Conservation (phyloP, 1,284 basidiomycete genomes). For the Heterobasidion annosum region DNA sequence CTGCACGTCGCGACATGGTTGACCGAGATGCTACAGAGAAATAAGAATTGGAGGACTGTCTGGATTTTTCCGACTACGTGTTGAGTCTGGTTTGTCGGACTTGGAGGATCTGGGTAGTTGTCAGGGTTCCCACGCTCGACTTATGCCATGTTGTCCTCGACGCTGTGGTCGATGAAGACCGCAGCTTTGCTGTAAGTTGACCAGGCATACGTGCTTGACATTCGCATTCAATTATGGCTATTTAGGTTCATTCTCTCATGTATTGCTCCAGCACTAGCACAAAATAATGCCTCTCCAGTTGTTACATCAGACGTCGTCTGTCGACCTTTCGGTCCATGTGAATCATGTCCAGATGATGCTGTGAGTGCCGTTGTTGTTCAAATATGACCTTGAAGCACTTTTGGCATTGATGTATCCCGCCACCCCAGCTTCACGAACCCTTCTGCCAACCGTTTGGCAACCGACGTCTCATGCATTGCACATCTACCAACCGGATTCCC, state of each 20-base stretch:
- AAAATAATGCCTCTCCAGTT: constrained; percentile 1
- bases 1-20: constrained; percentile 2
- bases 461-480: constrained; percentile 76
- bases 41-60: too few relatives aligned
- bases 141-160: constrained; percentile 4
- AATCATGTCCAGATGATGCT: constrained; percentile 72
- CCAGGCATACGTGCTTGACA: not conserved
- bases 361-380: constrained; percentile 35
- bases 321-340: constrained; percentile 71
- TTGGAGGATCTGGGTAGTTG: not conserved
- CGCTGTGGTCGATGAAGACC: constrained; percentile 2
- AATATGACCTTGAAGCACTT: too few relatives aligned
- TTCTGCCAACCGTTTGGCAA: constrained; percentile 91
- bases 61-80: too few relatives aligned
- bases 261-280: constrained; percentile 6
- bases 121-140: constrained; percentile 8
- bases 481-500: constrained; percentile 2
- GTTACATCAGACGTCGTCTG: constrained; percentile 39
- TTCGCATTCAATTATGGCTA: not conserved
- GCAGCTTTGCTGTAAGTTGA: constrained; percentile 4
- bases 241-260: constrained; percentile 6
- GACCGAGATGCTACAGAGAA: not conserved
- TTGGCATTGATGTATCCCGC: not conserved
- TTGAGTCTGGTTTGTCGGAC: not conserved
- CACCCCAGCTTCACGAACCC: constrained; percentile 63